Base-by-base conservation (phyloP, 208 protist species). In the Vickermania spadyakhi region DNA sequence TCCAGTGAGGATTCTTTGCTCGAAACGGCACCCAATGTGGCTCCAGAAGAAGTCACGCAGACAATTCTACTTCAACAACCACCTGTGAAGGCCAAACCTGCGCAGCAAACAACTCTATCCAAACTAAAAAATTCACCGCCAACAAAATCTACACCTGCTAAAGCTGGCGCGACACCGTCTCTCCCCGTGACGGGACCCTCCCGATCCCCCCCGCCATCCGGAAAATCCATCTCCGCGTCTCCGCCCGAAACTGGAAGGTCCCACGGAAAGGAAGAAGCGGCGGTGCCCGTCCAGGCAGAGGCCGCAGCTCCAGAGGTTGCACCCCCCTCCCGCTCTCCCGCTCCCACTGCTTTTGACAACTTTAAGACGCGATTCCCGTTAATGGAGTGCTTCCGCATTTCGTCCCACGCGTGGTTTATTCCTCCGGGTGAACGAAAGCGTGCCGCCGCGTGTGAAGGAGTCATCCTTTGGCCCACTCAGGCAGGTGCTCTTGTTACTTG, bases 391-490 rank as follows among this genome's bases (percentile, higher is more conserved):
- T 21, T 13, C 45, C 27, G 25, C 41, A 5, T 59, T 5, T 13
- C 55, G 5, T 14, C 13, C 29, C 4, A 14, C 28, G 42, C 55
- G 25, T 59, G 55, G 55, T 59, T 49, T 21, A 28, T 45, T 5
- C 55, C 55, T 18, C 5, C 42, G 13, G 55, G 23, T 13, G n/a
- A 42, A 21, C 55, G 42, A 28, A 25, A 41, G 5, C 18, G 27
- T 7, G 55, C 55, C 5, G 55, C 18, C 5, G 27, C 14, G 18
- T 14, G 13, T 5, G 55, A 28, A 7, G 55, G 55, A 4, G 55
- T 27, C n/a, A 25, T 41, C 18, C 7, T 14, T 21, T 59, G 55
- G 55, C 55, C 55, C 29, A 41, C 55, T 5, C 55, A 59, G 27
- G 7, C 55, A 5, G 27, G n/a, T 4, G 29, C 55, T 14, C 11